phyloP scores from a whole-genome alignment of 2,329 filamentous ascomycete species.

The Ceratocystis destructans region DNA sequence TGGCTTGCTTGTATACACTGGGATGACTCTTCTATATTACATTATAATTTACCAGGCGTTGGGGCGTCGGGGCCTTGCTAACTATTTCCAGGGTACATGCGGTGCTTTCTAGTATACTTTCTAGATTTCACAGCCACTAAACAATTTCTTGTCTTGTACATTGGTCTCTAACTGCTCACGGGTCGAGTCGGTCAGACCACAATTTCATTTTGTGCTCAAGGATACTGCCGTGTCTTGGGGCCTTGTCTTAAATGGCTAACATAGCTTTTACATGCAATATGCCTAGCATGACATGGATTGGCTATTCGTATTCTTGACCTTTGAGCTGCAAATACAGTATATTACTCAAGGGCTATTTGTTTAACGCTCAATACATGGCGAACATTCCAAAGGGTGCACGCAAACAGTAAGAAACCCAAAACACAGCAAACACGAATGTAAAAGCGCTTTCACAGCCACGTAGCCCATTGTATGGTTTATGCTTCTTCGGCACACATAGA shows the following conservation, averaged over 20 bases:
- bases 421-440: not conserved
- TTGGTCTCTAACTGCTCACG: not conserved
- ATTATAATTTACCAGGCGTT: not conserved
- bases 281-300: not conserved
- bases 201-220: not conserved
- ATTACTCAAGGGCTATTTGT: not conserved
- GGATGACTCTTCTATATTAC: not conserved
- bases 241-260: not conserved
- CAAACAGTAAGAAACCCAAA: not conserved
- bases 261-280: not conserved
- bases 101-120: not conserved
- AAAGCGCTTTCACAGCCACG: not conserved
- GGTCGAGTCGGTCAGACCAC: not conserved
- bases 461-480: not conserved
- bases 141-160: not conserved
- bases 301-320: not conserved
- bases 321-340: not conserved
- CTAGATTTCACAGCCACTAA: not conserved
- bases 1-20: not conserved
- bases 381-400: not conserved
- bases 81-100: not conserved
- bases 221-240: not conserved
- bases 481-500: not conserved
- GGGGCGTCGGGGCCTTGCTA: not conserved
- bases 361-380: not conserved